Evolutionary conservation across 371 early-diverging fungal species (phyloP), one percentile per base, ranked within the genome.

Genomic region (Syncephalastrum sp.): DNA sequence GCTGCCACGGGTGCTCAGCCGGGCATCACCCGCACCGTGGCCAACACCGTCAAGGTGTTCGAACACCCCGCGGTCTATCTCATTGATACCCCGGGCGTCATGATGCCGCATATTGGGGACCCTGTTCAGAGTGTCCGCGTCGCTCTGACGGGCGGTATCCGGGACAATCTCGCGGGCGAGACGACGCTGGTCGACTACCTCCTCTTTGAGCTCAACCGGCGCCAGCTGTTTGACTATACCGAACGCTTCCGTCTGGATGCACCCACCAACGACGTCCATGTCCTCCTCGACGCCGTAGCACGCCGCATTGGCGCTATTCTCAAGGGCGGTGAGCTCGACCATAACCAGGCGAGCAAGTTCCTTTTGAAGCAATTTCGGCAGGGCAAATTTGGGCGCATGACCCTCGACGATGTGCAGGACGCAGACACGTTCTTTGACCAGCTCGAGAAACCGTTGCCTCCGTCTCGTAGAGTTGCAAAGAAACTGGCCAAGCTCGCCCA

Each of bases 81-180:
- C 19, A 83, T 93, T 12, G 97, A 96, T 59, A 95, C 95, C 7
- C 97, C 97, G 0, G 97, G 87, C 6, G 91, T 92, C 5, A 92
- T 92, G 93, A 82, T 90, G 23, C 94, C 93, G 1, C 82, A 89
- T 57, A 90, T 92, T 59, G 71, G 85, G 0, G 89, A 91, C 62
- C 93, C 92, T 12, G 63, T 86, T 1, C 76, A 76, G 17, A 88
- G 91, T 47, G 69, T 93, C 57, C 89, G 91, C 52, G 87, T 93
- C 0, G 93, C 94, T 7, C 61, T 93, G 25, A 92, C 94, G 42
- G 93, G 94, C 41, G 94, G 92, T 5, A 93, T 95, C 27, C 88
- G 88, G 4, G 96, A 96, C 65, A 85, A 90, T 59, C 69, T 94
- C 19, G 86, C 91, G 4, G 93, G 92, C 49, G 87, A 89, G 53